Evolutionary conservation across 2,329 filamentous ascomycete genomes (phyloP), one percentile per base, ranked within the genome.

Genomic region (Epichloe coenophiala): DNA sequence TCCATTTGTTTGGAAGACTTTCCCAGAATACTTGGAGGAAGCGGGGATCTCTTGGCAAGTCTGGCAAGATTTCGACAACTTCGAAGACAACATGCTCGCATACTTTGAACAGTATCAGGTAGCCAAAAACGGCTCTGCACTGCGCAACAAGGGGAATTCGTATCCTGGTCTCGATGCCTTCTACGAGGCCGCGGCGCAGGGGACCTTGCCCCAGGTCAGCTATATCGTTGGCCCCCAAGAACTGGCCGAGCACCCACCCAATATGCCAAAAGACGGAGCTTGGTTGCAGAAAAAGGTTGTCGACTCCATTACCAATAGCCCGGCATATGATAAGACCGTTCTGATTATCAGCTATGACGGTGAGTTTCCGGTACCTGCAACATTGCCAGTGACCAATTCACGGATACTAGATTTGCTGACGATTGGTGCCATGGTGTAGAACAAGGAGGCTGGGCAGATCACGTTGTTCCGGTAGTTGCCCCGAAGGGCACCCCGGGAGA

Each of bases 251-350:
- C 55, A 78, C 57, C 68, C 75, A 2, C 74, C 75, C 1, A 73
- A 74, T 54, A 66, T 69, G 53, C 75, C 75, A 3, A 70, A 68
- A 55, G 75, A 79, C 54, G 76, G 75, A 13, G 73, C 67, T 2
- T 79, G 75, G 75, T 64, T 77, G 38, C 73, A 78, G 59, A 72
- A 75, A 60, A 65, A 74, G 56, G 64, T 79, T 6, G 70, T 77
- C 17, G 65, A 76, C 51, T 69, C 73, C 7, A 69, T 77, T 3
- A 71, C 67, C 12, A 65, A 66, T 51, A 74, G 74, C 37, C 68
- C 69, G 3, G 65, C 66, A 44, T 78, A 76, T 58, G 66, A 69
- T 23, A 69, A 68, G 13, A 77, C 72, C 2, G 66, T 71, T 3
- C 58, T 78, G 42, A 70, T 77, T 50, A 69, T 78, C 52, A 75